Evolutionary conservation across 2,329 filamentous ascomycete genomes (phyloP).

Genomic region (Biscogniauxia marginata): DNA sequence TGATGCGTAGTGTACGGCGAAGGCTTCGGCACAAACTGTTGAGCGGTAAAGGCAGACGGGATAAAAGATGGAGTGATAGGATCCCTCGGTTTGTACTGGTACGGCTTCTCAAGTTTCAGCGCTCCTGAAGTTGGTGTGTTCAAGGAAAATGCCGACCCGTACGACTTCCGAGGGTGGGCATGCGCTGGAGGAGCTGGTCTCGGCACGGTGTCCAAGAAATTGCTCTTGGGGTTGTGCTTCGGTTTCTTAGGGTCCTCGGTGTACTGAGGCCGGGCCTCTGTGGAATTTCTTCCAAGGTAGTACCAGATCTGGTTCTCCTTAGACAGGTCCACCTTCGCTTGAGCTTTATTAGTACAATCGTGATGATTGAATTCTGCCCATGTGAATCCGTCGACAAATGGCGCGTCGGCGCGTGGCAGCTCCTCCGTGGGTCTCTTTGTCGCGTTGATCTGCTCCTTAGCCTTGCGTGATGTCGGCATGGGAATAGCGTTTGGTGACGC

Average conservation of each 20-base stretch:
- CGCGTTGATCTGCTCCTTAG: constrained; percentile 66
- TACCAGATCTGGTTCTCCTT: constrained; percentile 80
- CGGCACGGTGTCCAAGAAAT: constrained; percentile 69
- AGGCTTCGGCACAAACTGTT: constrained; percentile 35
- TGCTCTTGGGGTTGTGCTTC: constrained; percentile 66
- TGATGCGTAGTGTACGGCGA: constrained; percentile 25
- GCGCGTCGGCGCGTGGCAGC: constrained; percentile 62
- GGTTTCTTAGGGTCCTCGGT: constrained; percentile 67
- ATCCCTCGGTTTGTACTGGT: constrained; percentile 35
- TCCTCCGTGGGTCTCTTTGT: constrained; percentile 60
- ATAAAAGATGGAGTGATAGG: constrained; percentile 24
- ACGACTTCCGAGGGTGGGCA: constrained; percentile 27
- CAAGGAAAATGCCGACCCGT: constrained; percentile 27
- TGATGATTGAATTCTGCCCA: constrained; percentile 78
- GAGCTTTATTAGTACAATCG: constrained; percentile 55
- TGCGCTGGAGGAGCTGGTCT: constrained; percentile 40
- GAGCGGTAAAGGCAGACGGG: constrained; percentile 33
- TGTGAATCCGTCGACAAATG: constrained; percentile 65
- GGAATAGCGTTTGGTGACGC: constrained; percentile 71
- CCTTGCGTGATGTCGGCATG: constrained; percentile 62
- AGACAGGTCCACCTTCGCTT: constrained; percentile 68
- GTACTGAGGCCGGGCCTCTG: constrained; percentile 87
- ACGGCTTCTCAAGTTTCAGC: constrained; percentile 32
- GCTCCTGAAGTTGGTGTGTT: constrained; percentile 14
- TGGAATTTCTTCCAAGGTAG: constrained; percentile 83